These are phyloP conservation scores for Umbilicus rupestris DNA, from an alignment of 164 flowering plant species.

Conservation along the genomic window DNA sequence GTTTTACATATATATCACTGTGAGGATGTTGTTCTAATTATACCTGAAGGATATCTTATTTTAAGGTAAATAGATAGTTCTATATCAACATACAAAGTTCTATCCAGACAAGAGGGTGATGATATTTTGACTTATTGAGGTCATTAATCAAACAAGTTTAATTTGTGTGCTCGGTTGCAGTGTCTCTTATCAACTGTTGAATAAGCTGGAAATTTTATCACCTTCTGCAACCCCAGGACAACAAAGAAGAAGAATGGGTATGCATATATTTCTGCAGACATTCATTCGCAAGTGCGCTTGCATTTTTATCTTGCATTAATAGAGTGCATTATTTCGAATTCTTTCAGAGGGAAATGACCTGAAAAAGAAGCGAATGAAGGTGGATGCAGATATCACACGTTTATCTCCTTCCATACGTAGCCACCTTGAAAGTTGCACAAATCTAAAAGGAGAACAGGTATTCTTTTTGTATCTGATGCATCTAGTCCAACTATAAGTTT, in stretches of 20 bases:
- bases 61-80: background rate
- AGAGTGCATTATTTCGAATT: constrained; percentile 8
- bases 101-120: background rate
- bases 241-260: constrained; percentile 72
- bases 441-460: constrained; percentile 94
- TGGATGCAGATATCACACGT: constrained; percentile 69
- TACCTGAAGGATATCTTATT: background rate
- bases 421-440: constrained; percentile 62
- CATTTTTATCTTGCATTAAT: background rate
- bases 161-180: constrained; percentile 31
- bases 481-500: background rate
- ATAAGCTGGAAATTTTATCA: constrained; percentile 56
- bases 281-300: background rate
- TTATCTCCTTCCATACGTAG: constrained; percentile 56
- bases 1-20: background rate
- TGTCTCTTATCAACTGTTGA: constrained; percentile 38
- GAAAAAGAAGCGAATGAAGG: constrained; percentile 77
- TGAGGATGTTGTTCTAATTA: constrained; percentile 3
- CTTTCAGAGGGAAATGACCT: constrained; percentile 73
- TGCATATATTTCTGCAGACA: constrained; percentile 5
- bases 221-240: constrained; percentile 67
- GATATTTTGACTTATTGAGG: background rate
- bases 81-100: background rate
- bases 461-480: background rate
- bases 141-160: background rate